phyloP scores from a whole-genome alignment of 2,329 filamentous ascomycete genomes.

The Alternaria sp. region DNA sequence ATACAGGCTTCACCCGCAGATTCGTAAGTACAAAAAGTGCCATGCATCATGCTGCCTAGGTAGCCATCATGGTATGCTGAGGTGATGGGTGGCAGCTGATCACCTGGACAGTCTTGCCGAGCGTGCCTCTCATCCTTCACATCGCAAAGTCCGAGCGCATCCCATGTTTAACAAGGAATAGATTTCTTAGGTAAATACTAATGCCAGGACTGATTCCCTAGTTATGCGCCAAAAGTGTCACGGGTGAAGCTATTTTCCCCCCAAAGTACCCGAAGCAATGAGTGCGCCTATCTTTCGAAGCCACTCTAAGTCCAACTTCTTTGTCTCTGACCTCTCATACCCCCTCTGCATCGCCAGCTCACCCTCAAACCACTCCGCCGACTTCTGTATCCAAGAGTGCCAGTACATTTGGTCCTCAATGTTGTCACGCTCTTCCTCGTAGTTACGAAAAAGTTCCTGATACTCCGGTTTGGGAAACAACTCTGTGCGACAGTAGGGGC shows the following conservation, averaged over 20 bases:
- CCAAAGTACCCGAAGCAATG: not conserved
- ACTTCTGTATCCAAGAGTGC: not conserved
- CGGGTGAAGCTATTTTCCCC: not conserved
- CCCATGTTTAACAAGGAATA: not conserved
- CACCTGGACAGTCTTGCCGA: not conserved
- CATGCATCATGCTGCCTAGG: not conserved
- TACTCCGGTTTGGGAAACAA: not conserved
- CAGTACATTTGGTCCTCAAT: not conserved
- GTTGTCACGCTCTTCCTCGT: not conserved
- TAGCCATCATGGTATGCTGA: not conserved
- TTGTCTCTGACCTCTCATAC: not conserved
- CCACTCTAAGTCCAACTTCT: not conserved
- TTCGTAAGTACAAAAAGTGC: not conserved
- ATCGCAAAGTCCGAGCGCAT: not conserved
- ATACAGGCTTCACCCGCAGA: too few relatives aligned
- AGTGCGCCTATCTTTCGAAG: not conserved
- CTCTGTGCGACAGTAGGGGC: conserved; percentile 8
- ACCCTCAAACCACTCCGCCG: not conserved
- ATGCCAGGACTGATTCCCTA: too few relatives aligned
- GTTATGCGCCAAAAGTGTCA: accelerated
- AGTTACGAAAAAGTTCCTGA: not conserved
- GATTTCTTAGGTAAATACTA: not conserved
- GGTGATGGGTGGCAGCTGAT: not conserved
- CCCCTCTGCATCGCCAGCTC: not conserved
- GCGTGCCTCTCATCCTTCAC: not conserved